A percentile compares a stretch with the other conserved stretches of the same genome.
Evolutionary conservation across 805 yeast genomes (phyloP).

Genomic region (Hyphopichia homilentoma): DNA sequence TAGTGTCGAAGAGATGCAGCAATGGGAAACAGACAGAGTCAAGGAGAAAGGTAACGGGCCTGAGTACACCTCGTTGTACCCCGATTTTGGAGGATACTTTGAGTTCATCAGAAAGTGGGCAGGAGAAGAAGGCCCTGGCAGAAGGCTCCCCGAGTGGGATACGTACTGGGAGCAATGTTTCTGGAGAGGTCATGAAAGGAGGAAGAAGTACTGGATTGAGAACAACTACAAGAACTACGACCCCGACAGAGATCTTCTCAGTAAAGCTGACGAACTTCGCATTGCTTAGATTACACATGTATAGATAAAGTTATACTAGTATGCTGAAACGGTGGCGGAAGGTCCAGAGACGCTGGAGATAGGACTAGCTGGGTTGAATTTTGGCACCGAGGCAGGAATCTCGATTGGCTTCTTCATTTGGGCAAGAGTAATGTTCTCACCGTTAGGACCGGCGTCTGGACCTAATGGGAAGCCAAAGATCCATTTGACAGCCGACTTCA

Average conservation of each 20-base stretch:
- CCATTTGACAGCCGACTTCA: not conserved
- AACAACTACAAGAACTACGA: slow-evolving; percentile 10
- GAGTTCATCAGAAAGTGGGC: slow-evolving; percentile 16
- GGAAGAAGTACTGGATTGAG: slow-evolving; percentile 12
- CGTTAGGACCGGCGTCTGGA: not conserved
- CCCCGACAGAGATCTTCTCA: no score
- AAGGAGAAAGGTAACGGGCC: slow-evolving; percentile 20
- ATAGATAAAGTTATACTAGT: no score
- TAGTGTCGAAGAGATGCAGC: slow-evolving; percentile 18
- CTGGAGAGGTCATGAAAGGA: slow-evolving; percentile 15
- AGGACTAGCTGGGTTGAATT: no score
- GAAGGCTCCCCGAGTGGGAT: slow-evolving; percentile 17
- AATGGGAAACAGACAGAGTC: slow-evolving; percentile 27
- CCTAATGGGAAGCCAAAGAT: not conserved
- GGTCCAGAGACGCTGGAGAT: no score
- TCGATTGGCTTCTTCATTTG: no score
- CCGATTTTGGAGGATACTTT: slow-evolving; percentile 19
- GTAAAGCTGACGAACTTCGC: no score
- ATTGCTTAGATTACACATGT: no score
- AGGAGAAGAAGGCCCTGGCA: slow-evolving; percentile 19
- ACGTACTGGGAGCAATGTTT: slow-evolving; percentile 16
- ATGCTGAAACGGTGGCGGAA: no score
- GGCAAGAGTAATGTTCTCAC: not conserved
- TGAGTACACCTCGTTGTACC: slow-evolving; percentile 12
- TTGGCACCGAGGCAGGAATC: no score